Percentiles rank a stretch among this genome's conserved stretches.
Conservation (phyloP, 2,329 filamentous ascomycete species). For the Fusarium beomiforme region DNA sequence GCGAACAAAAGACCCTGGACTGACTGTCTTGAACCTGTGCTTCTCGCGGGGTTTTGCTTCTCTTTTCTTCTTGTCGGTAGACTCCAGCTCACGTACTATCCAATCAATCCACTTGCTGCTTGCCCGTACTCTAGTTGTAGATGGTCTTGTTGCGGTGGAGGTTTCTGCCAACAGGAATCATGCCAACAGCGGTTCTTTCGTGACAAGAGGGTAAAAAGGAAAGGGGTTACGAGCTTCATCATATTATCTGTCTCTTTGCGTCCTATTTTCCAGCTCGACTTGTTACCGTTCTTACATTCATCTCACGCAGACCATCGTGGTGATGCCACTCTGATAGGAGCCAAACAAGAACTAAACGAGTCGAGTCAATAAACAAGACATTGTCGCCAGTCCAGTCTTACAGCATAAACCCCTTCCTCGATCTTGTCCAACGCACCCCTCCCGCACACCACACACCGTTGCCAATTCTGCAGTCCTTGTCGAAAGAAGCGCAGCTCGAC, state of each 20-base stretch:
- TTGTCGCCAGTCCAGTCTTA: conserved; percentile 7
- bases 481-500: conserved; percentile 6
- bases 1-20: conserved; percentile 35
- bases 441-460: conserved; percentile 2
- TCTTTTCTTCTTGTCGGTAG: conserved; percentile 8
- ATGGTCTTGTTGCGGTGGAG: conserved; percentile 35
- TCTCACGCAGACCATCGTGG: conserved; percentile 23
- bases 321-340: conserved; percentile 25
- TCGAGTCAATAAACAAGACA: not conserved
- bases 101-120: conserved; percentile 22
- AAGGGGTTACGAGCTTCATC: conserved; percentile 14
- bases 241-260: conserved; percentile 15
- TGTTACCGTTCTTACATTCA: not conserved
- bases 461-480: conserved; percentile 15
- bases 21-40: not conserved
- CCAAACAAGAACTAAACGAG: conserved; percentile 10
- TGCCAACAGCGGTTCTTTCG: conserved; percentile 28
- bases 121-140: conserved; percentile 29
- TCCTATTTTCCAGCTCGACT: not conserved
- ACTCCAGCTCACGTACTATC: conserved; percentile 16
- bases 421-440: conserved; percentile 35
- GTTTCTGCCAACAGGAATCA: conserved; percentile 31
- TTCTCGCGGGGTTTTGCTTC: conserved; percentile 12
- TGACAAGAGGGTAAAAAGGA: conserved; percentile 18
- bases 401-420: conserved; percentile 28